These are phyloP conservation scores for Cicer arietinum DNA, from an alignment of 306 rosid genomes.

Conservation along the genomic window DNA sequence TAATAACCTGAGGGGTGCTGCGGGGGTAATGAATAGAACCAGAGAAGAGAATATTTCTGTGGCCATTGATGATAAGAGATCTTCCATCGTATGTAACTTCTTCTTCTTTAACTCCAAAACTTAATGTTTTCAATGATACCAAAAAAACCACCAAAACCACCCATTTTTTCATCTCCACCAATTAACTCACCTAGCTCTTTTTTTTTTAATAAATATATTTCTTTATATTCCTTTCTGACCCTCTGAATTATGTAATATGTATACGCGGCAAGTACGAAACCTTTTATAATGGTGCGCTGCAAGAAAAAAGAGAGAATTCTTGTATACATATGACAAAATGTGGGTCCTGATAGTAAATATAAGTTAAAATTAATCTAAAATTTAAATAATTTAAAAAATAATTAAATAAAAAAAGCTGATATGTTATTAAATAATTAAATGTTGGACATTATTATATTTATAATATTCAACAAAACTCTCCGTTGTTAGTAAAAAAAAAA, in stretches of 20 bases:
- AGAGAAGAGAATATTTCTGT: constrained; percentile 68
- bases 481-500: too few relatives aligned
- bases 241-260: background rate
- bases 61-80: constrained; percentile 75
- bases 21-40: constrained; percentile 94
- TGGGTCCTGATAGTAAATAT: too few relatives aligned
- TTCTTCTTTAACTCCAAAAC: background rate
- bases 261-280: background rate
- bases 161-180: constrained; percentile 46
- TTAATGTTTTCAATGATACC: background rate
- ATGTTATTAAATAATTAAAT: too few relatives aligned
- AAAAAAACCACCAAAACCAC: constrained; percentile 25
- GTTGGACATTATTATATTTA: too few relatives aligned
- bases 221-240: background rate
- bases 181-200: background rate
- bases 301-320: too few relatives aligned
- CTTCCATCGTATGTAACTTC: constrained; percentile 74
- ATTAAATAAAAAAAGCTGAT: too few relatives aligned
- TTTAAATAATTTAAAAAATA: too few relatives aligned
- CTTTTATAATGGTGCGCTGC: background rate
- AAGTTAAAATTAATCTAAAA: too few relatives aligned
- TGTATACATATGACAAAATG: too few relatives aligned
- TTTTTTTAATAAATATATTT: too few relatives aligned
- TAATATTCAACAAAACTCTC: too few relatives aligned
- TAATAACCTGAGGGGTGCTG: constrained; percentile 75